Evolutionary conservation across 768 basidiomycete genomes (phyloP).

Genomic region (Clitopilus hobsonii): DNA sequence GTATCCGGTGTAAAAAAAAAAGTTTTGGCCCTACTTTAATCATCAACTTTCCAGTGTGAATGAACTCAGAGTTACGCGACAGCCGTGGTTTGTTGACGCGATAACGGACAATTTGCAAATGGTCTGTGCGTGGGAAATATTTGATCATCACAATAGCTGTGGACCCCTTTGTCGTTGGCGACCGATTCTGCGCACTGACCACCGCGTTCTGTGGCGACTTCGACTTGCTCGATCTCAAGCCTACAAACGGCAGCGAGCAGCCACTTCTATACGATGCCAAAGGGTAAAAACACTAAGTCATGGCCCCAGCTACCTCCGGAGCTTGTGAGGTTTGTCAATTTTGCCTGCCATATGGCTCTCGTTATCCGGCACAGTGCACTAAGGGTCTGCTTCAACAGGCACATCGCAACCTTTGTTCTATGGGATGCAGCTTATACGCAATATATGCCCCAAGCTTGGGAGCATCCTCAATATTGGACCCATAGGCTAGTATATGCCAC

Average conservation of each 20-base stretch:
- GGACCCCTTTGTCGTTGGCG: constrained; percentile 27
- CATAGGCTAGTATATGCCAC: constrained; percentile 56
- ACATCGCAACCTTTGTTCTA: constrained; percentile 57
- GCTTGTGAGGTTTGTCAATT: constrained; percentile 47
- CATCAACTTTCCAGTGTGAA: too few species aligned
- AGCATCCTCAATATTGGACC: constrained; percentile 53
- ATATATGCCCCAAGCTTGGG: constrained; percentile 46
- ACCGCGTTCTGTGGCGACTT: constrained; percentile 26
- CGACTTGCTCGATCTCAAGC: constrained; percentile 10
- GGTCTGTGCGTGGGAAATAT: constrained; percentile 42
- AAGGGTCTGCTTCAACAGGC: constrained; percentile 26
- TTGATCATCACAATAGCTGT: constrained; percentile 17
- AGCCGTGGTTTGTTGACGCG: neutral
- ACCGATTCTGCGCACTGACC: constrained; percentile 37
- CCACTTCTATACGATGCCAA: constrained; percentile 35
- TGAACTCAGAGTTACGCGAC: neutral
- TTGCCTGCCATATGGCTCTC: constrained; percentile 18
- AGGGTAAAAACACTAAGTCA: constrained; percentile 54
- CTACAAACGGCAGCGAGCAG: constrained; percentile 20
- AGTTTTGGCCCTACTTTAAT: too few species aligned
- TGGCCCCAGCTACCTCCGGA: constrained; percentile 62
- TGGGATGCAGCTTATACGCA: constrained; percentile 36
- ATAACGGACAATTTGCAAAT: constrained; percentile 1
- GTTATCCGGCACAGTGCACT: constrained; percentile 23
- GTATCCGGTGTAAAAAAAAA: too few species aligned